Evolutionary conservation across 257 asterid species (phyloP), one percentile per base, ranked within the genome.

Genomic region (Solanum phureja): DNA sequence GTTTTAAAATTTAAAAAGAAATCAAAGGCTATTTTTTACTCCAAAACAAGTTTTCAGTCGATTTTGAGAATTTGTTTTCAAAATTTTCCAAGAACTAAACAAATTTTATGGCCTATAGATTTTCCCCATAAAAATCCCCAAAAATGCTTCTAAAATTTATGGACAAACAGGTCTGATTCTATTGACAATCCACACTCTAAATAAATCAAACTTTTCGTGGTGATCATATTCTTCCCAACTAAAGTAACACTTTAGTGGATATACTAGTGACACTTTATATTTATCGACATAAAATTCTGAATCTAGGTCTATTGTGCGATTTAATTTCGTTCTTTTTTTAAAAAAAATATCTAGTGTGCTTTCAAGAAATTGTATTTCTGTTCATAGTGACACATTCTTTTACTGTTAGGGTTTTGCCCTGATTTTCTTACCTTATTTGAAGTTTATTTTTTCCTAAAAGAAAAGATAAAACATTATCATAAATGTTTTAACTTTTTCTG

Each of bases 301-400:
- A 0, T 60, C 12, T 8, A 60, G 3, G 1, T 58, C 6, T 21
- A 23, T 0, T 0, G 23, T 68, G 37, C 6, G 23, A 69, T 13
- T 27, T 31, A 13, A 29, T 66, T 68, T 10, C 1, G 3, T 1
- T 6, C 0, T 27, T 1, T 1, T 66, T 0, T 0, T 1, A 8
- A 21, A 60, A 42, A 40, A 1, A 40, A 0, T 0, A 8, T 35
- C 31, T 37, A 34, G 52, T 74, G 19, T 11, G 52, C 19, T 21
- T 37, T 74, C 3, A 74, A 34, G 64, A 79, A 42, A 79, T 27
- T 79, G 56, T 3, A 24, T 7, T 24, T 74, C 27, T 24, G 64
- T 46, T 0, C 19, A 29, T 81, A 18, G 19, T 29, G 85, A 29
- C 42, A 16, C 85, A 46, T 18, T 16, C 69, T 46, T 81, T 79